These are phyloP conservation scores for Oidiodendron maius DNA, from an alignment of 495 filamentous ascomycete species.

Conservation along the genomic window DNA sequence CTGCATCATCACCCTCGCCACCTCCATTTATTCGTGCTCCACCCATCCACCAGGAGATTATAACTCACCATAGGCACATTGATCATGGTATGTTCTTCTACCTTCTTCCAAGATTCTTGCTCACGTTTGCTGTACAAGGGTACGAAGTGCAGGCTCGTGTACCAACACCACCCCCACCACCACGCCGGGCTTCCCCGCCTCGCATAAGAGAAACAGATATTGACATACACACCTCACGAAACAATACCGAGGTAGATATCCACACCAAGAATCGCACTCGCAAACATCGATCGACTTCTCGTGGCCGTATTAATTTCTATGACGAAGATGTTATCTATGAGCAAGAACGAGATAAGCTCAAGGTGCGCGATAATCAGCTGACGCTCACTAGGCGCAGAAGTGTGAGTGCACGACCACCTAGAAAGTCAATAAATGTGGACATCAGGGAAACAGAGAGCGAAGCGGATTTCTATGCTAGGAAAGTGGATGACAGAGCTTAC, in stretches of 20 bases:
- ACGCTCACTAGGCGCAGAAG: constrained; percentile 17
- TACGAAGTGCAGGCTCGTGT: constrained; percentile 33
- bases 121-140: constrained; percentile 18
- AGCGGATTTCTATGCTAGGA: constrained; percentile 60
- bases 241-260: constrained; percentile 45
- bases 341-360: constrained; percentile 39
- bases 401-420: constrained; percentile 12
- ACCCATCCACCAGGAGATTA: constrained; percentile 72
- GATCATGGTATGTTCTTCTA: constrained; percentile 61
- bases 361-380: constrained; percentile 26
- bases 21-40: constrained; percentile 54
- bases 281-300: constrained; percentile 12
- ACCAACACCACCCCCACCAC: constrained; percentile 41
- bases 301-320: constrained; percentile 29
- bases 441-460: constrained; percentile 46
- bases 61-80: constrained; percentile 80
- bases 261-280: constrained; percentile 4
- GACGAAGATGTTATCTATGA: constrained; percentile 59
- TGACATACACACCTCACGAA: constrained; percentile 37
- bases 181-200: constrained; percentile 23
- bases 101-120: neutral
- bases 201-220: constrained; percentile 46
- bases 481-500: constrained; percentile 50
- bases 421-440: constrained; percentile 9
- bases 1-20: constrained; percentile 34